Base-by-base conservation (phyloP, 2,329 filamentous ascomycete species). In the Botrytis porri region DNA sequence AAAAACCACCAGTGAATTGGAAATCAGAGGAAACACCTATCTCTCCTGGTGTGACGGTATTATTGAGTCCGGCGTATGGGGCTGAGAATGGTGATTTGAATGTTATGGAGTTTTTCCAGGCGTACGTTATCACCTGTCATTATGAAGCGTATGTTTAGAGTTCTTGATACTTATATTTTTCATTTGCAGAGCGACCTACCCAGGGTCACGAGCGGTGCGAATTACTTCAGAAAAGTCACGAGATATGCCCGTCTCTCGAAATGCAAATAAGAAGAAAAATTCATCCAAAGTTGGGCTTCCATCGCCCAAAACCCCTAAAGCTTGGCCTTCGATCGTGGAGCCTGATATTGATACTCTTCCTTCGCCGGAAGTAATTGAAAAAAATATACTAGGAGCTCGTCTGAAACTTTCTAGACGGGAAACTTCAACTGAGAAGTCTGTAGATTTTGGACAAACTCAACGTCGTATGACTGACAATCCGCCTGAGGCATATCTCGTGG, bases 31-130 rank as follows among this genome's bases (percentile, higher is more conserved):
- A 59, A 20, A 45, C 43, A 0, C 70, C 70, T 10, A 69, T 72
- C 25, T 72, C 71, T 25, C 71, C 71, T 48, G 71, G 71, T 18
- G 71, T 72, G 1, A 72, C 71, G 3, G 41, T 72, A 4, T 12
- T 72, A 4, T 51, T 72, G 22, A 72, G 63, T 69, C 71, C 71
- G 18, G 43, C 63, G 7, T 54, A 64, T 43, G 39, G 20, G 25
- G 64, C 61, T 29, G 64, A 25, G 18, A 57, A 72, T 54, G 54
- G 43, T 20, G 71, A 72, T 72, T 43, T 45, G 20, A 54, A 72
- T 29, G 63, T 41, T 4, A 72, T 72, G 71, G 71, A 72, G 18
- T 72, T 72, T 32, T 72, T 72, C 41, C 48, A 61, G 61, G 62
- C 71, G 71, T 72, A 72, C 25, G 64, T 62, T n/a, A 10, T 35